phyloP scores from a whole-genome alignment of 208 protist genomes.

The Leishmania guyanensis region DNA sequence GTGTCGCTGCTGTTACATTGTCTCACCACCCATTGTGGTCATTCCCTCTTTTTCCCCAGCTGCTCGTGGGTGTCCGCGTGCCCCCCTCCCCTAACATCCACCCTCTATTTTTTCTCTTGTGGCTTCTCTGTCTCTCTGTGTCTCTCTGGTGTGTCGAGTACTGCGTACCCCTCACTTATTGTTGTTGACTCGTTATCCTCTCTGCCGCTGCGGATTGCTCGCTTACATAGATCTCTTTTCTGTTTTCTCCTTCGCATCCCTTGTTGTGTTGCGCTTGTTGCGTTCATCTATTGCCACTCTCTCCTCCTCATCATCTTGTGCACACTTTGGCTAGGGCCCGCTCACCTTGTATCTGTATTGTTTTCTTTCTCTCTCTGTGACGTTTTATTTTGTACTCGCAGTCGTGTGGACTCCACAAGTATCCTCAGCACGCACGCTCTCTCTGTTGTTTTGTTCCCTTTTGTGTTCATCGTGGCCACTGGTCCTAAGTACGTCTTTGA shows the following conservation, averaged over 20 bases:
- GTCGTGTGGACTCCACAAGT: background rate
- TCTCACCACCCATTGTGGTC: background rate
- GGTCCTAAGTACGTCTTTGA: background rate
- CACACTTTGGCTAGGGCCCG: too few species aligned
- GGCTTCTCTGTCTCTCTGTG: background rate
- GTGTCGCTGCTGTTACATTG: background rate
- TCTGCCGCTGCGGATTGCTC: background rate
- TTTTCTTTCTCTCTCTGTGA: conserved; percentile 5
- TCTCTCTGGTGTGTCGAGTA: background rate
- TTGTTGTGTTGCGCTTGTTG: background rate
- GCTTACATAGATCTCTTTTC: background rate
- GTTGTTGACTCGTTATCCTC: background rate
- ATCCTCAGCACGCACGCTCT: background rate
- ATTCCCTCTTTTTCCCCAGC: background rate
- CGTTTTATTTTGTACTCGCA: background rate
- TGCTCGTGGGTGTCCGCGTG: background rate
- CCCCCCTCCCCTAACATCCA: too few species aligned
- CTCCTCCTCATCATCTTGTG: background rate
- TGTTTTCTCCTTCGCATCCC: background rate
- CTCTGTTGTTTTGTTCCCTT: too few species aligned
- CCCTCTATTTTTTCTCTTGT: background rate
- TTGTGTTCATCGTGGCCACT: background rate
- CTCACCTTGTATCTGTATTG: conserved; percentile 8
- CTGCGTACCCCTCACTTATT: background rate
- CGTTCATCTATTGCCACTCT: background rate